Evolutionary conservation across 1,284 basidiomycete genomes (phyloP).

Genomic region (Fomitopsis betulina): DNA sequence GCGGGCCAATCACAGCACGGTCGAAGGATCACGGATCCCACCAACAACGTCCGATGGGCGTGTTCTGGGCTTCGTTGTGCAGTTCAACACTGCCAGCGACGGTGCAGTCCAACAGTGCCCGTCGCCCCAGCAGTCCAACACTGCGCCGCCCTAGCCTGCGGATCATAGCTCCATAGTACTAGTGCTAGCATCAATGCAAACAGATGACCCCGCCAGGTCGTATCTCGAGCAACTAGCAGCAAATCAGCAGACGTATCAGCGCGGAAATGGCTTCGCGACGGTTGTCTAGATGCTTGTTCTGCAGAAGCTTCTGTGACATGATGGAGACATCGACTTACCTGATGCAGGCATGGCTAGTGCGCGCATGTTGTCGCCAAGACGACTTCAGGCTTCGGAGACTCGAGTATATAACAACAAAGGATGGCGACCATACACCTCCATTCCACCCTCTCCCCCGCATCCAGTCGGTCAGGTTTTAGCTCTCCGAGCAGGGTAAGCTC

Average conservation of each 20-base stretch:
- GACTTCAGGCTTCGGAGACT: neutral
- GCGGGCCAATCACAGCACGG: neutral
- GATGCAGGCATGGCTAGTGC: neutral
- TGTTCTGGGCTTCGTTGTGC: neutral
- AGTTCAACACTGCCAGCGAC: conserved; percentile 2
- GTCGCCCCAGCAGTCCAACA: conserved; percentile 4
- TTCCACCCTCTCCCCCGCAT: conserved; percentile 13
- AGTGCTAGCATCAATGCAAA: neutral
- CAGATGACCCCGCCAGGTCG: neutral
- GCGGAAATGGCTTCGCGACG: neutral
- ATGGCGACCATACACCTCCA: neutral
- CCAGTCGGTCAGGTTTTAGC: conserved; percentile 26
- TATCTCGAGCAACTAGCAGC: neutral
- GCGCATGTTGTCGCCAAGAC: conserved; percentile 9
- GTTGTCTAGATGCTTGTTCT: neutral
- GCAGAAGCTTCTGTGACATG: neutral
- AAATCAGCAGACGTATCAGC: neutral
- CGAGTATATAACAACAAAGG: conserved; percentile 9
- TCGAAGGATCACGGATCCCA: neutral
- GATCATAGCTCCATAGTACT: neutral
- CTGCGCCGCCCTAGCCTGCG: neutral
- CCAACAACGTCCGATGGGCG: neutral
- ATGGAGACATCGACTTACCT: neutral
- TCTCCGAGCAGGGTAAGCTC: conserved; percentile 32
- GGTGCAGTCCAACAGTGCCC: neutral